phyloP scores from a whole-genome alignment of 257 asterid species.

The Primulina tabacum region DNA sequence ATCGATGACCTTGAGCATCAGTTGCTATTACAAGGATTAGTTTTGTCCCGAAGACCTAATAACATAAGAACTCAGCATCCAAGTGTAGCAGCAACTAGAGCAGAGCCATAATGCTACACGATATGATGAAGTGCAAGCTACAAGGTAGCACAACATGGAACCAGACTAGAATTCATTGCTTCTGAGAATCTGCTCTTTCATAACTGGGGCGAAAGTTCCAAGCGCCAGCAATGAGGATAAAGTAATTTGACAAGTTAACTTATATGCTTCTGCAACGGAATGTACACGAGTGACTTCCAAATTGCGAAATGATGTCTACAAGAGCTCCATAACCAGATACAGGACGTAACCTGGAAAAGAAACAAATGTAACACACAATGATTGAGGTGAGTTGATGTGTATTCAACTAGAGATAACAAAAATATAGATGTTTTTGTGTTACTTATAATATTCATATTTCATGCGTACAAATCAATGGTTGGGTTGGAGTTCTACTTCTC shows the following conservation, averaged over 20 bases:
- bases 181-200: neutral
- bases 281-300: conserved; percentile 85
- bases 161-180: neutral
- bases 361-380: neutral
- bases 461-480: neutral
- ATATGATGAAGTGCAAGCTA: neutral
- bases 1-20: neutral
- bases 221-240: neutral
- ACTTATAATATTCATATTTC: neutral
- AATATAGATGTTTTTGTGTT: neutral
- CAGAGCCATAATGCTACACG: neutral
- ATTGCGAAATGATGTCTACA: conserved; percentile 90
- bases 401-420: neutral
- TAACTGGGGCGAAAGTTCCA: neutral
- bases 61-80: neutral
- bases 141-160: neutral
- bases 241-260: conserved; percentile 15
- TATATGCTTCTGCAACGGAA: conserved; percentile 62
- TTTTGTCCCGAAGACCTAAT: neutral
- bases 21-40: neutral
- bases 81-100: neutral
- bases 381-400: conserved; percentile 4
- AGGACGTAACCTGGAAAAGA: conserved; percentile 62
- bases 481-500: neutral
- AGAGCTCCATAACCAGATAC: conserved; percentile 92